phyloP scores from a whole-genome alignment of 225 moss, liverwort and hornwort genomes.

The Bryoerythrophyllum caledonicum region DNA sequence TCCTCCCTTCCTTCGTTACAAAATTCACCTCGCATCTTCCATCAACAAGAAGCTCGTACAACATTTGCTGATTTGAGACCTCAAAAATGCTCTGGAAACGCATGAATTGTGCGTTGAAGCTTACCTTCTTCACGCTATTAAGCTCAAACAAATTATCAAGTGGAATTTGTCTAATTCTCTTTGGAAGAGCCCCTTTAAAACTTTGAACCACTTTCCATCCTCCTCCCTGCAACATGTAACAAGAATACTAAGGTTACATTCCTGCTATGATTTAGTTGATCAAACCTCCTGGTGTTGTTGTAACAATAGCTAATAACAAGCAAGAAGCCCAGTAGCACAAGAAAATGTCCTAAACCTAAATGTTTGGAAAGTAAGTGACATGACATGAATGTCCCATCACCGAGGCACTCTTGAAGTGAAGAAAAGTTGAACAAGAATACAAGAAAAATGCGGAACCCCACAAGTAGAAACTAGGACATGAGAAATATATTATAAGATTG shows the following conservation, averaged over 20 bases:
- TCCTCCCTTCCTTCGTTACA: no score
- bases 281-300: not conserved
- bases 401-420: no score
- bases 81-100: no score
- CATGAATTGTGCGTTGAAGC: not conserved
- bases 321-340: not conserved
- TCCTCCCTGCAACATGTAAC: conserved; percentile 52
- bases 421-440: no score
- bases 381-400: no score
- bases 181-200: conserved; percentile 86
- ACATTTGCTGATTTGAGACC: no score
- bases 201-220: conserved; percentile 95
- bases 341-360: not conserved
- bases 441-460: no score
- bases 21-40: no score
- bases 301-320: not conserved
- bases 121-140: conserved; percentile 81
- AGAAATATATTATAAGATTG: no score
- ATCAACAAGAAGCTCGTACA: no score
- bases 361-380: no score
- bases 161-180: conserved; percentile 77
- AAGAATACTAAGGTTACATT: not conserved
- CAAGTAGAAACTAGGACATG: no score
- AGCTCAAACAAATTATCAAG: conserved; percentile 77
- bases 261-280: not conserved